Evolutionary conservation across 768 basidiomycete genomes (phyloP), one percentile per base, ranked within the genome.

Genomic region (Phanerochaete carnosa): DNA sequence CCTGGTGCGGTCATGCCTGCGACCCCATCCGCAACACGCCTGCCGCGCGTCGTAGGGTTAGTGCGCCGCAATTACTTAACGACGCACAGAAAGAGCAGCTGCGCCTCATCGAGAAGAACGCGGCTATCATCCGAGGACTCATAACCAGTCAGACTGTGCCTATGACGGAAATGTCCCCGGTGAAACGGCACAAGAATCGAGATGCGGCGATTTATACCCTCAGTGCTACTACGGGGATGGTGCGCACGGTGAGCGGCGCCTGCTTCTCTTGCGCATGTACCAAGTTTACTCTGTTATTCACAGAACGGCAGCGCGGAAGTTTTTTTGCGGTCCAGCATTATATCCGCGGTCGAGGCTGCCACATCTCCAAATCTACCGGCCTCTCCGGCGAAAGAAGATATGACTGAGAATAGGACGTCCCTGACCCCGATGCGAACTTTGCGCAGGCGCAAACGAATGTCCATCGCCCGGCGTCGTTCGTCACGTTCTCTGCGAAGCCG

Each of bases 41-140:
- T 19, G 23, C 46, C 45, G 12, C 54, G 22, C 68, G 67, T 13
- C 64, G 65, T 33, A 58, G 64, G 19, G 45, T 67, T 51, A 69
- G 68, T 53, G 67, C 67, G 19, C 70, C 70, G 2, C 54, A 61
- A 25, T 55, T 68, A 35, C 63, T 71, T 45, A 69, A 51, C 64
- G 68, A 71, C 33, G 60, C 61, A n/a, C 70, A 71, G 63, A 69
- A 69, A 58, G 62, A 60, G 45, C 70, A 71, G 58, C 59, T 71
- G 55, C 63, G 29, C 43, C 45, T 52, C 22, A 52, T 66, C 3
- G 64, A 68, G 58, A 45, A 60, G 49, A 25, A 30, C 32, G 28
- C 51, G 29, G 51, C 51, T 19, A 52, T 32, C 30, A n/a, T 52
- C n/a, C 43, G 25, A 33, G 33, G 13, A 25, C 49, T 55, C 29